Conservation (phyloP, 2,329 filamentous ascomycete species). For the Aspergillus felis region DNA sequence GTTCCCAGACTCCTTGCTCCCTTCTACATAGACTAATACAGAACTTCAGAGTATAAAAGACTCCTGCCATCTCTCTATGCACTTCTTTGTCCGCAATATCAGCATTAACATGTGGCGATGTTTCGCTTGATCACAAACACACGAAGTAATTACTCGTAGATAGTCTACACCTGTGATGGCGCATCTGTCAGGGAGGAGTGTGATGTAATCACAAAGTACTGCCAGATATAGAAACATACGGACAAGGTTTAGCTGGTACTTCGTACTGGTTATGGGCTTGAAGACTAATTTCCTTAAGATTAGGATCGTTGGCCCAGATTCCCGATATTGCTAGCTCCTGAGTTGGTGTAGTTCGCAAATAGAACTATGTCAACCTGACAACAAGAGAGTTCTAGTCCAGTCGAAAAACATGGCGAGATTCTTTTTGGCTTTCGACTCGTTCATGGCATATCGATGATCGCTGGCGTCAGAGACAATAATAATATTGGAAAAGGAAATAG, state of each 20-base stretch:
- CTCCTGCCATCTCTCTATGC: not conserved
- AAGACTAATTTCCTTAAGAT: conserved; percentile 2
- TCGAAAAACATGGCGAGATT: not conserved
- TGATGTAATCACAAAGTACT: not conserved
- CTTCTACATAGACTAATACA: not conserved
- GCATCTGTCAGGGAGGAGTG: not conserved
- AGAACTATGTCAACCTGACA: not conserved
- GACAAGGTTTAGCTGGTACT: not conserved
- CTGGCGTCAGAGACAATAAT: not conserved
- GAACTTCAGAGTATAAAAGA: not conserved
- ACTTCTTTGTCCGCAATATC: not conserved
- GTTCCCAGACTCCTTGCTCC: too few relatives aligned
- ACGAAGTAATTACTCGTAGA: not conserved
- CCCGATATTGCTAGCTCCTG: conserved; percentile 8
- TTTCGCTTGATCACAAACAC: not conserved
- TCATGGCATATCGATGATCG: not conserved
- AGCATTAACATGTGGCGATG: too few relatives aligned
- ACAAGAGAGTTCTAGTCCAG: not conserved
- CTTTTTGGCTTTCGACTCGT: not conserved
- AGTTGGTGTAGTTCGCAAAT: conserved; percentile 6
- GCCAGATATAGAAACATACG: not conserved
- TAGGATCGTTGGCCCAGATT: conserved; percentile 10
- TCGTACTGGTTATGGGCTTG: not conserved
- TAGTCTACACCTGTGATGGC: too few relatives aligned
- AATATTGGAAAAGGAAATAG: not conserved